phyloP scores from a whole-genome alignment of 2,329 filamentous ascomycete genomes.

The Xylariaceae sp. region DNA sequence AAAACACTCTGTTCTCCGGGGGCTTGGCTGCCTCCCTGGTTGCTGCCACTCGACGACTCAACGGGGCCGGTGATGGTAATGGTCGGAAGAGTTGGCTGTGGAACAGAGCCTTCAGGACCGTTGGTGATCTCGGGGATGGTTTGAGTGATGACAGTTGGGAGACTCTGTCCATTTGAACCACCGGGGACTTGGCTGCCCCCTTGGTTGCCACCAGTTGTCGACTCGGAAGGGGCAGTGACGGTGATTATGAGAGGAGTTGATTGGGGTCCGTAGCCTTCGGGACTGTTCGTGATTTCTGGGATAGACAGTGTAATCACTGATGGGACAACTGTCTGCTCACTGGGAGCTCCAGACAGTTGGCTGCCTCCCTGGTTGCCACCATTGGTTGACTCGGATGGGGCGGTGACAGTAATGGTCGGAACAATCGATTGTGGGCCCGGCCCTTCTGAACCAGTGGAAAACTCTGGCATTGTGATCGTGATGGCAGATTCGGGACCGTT shows the following conservation, averaged over 20 bases:
- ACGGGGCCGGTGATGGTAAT: constrained; percentile 3
- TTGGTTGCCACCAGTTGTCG: too few species aligned
- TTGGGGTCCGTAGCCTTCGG: too few species aligned
- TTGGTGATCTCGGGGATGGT: constrained; percentile 1
- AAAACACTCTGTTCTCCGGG: neutral
- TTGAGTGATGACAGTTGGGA: constrained; percentile 3
- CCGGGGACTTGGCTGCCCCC: neutral
- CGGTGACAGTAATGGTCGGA: constrained; percentile 3
- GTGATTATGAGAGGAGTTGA: too few species aligned
- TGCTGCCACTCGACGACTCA: neutral
- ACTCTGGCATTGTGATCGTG: neutral
- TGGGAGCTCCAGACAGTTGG: too few species aligned
- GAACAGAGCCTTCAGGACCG: constrained; percentile 1
- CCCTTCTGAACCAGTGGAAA: neutral
- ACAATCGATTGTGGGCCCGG: neutral
- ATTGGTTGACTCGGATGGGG: constrained; percentile 1
- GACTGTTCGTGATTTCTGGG: too few species aligned
- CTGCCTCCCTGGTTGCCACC: neutral
- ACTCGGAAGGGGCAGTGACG: too few species aligned
- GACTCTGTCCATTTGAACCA: too few species aligned
- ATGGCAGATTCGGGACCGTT: neutral
- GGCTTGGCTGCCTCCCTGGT: neutral
- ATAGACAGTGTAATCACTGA: too few species aligned
- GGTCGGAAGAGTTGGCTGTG: constrained; percentile 3
- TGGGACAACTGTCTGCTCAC: too few species aligned